Evolutionary conservation across 768 basidiomycete species (phyloP).

Genomic region (Boletus bicolor): DNA sequence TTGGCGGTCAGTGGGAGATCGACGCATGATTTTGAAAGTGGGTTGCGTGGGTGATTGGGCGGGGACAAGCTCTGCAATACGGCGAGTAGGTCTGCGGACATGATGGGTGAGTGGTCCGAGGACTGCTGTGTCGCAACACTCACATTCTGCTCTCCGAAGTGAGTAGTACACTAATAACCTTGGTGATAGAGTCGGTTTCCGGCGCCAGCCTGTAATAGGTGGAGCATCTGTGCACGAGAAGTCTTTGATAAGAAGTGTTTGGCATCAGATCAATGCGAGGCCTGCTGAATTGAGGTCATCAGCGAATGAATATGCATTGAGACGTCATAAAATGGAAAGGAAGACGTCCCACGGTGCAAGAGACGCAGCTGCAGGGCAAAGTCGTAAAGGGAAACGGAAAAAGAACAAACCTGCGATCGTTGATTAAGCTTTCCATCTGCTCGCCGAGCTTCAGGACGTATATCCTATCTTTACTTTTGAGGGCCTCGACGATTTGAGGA

Average conservation of each 20-base stretch:
- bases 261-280: conserved; percentile 64
- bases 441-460: conserved; percentile 89
- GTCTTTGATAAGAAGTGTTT: conserved; percentile 75
- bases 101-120: conserved; percentile 13
- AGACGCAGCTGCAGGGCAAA: background rate
- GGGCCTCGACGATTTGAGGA: conserved; percentile 79
- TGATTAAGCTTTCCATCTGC: conserved; percentile 76
- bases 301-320: conserved; percentile 13
- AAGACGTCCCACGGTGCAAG: conserved; percentile 7
- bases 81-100: conserved; percentile 56
- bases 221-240: conserved; percentile 84
- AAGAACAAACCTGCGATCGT: conserved; percentile 61
- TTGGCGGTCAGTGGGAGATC: conserved; percentile 52
- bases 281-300: conserved; percentile 37
- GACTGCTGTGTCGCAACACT: conserved; percentile 28
- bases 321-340: background rate
- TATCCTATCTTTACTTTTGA: conserved; percentile 82
- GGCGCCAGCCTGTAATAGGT: conserved; percentile 74
- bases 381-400: background rate
- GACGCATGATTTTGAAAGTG: conserved; percentile 88
- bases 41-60: conserved; percentile 65
- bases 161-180: conserved; percentile 55
- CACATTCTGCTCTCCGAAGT: conserved; percentile 75
- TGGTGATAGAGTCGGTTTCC: conserved; percentile 63
- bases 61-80: conserved; percentile 76